These are phyloP conservation scores for Dictyostelium purpureum DNA, from an alignment of 78 protist species.

Conservation along the genomic window DNA sequence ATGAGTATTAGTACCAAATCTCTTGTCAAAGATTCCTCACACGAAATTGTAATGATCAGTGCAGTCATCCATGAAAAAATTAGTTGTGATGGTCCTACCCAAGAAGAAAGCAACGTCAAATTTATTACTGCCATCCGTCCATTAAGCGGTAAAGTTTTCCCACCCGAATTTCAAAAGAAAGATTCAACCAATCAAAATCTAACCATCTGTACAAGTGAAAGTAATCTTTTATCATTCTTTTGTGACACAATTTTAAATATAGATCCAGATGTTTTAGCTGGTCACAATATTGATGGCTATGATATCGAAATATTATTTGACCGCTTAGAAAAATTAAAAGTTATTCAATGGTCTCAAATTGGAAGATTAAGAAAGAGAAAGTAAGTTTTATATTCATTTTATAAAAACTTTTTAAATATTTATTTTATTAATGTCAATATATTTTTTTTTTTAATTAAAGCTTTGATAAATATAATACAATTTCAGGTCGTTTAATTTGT, in stretches of 20 bases:
- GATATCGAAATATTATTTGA: slow-evolving; percentile 94
- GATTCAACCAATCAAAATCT: not conserved
- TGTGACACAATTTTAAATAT: slow-evolving; percentile 52
- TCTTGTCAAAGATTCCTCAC: not conserved
- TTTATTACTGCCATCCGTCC: slow-evolving; percentile 44
- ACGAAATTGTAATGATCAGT: slow-evolving; percentile 29
- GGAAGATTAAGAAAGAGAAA: slow-evolving; percentile 89
- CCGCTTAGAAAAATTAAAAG: slow-evolving; percentile 83
- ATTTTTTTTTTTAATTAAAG: not conserved
- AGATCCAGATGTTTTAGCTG: slow-evolving; percentile 91
- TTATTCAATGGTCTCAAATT: slow-evolving; percentile 88
- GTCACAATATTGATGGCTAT: slow-evolving; percentile 93
- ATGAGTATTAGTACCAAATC: slow-evolving; percentile 29
- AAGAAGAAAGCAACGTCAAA: not conserved
- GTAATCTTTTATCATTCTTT: slow-evolving; percentile 59
- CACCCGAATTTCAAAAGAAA: slow-evolving; percentile 18
- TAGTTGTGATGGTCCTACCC: slow-evolving; percentile 14
- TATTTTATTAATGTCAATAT: not conserved
- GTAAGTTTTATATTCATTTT: not conserved
- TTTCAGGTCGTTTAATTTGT: slow-evolving; percentile 86
- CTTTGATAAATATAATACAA: slow-evolving; percentile 3
- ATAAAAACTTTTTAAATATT: not conserved
- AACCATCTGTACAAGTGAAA: slow-evolving; percentile 37
- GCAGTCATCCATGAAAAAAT: slow-evolving; percentile 13
- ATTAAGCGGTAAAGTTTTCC: not conserved